Percentiles rank a stretch among this genome's conserved stretches.
Evolutionary conservation across 345 rosid genomes (phyloP).

Genomic region (Bruguiera gymnorhiza): DNA sequence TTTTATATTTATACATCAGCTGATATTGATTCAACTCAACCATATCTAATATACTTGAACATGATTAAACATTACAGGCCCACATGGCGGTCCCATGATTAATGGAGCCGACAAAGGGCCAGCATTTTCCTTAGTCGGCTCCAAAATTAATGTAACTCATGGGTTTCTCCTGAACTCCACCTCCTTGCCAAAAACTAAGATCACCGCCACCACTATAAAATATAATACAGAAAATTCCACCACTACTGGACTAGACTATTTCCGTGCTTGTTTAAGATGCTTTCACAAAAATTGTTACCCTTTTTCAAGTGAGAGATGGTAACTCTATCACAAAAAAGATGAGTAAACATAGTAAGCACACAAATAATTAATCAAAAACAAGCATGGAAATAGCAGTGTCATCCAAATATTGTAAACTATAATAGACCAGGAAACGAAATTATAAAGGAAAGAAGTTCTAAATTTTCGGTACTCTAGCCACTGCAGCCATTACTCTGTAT

Average conservation of each 20-base stretch:
- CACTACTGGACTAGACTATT: conserved; percentile 23
- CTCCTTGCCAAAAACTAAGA: background rate
- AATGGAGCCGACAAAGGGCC: background rate
- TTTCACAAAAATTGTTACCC: background rate
- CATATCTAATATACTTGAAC: no score
- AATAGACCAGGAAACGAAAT: no score
- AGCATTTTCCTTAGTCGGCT: background rate
- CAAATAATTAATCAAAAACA: conserved; percentile 28
- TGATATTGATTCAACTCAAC: no score
- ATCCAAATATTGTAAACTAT: no score
- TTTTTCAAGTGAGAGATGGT: background rate
- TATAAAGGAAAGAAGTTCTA: background rate
- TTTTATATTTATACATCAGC: no score
- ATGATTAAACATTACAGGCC: no score
- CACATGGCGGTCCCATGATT: background rate
- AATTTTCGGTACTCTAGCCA: background rate
- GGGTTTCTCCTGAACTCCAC: conserved; percentile 39
- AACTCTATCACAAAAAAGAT: background rate
- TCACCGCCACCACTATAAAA: background rate
- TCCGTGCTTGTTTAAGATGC: conserved; percentile 52
- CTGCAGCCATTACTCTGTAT: background rate
- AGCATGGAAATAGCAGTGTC: conserved; percentile 45
- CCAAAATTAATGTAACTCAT: conserved; percentile 41
- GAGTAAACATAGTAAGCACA: no score
- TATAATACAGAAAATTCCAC: background rate